These are phyloP conservation scores for Metschnikowia arizonensis DNA, from an alignment of 805 yeast species.

Conservation along the genomic window DNA sequence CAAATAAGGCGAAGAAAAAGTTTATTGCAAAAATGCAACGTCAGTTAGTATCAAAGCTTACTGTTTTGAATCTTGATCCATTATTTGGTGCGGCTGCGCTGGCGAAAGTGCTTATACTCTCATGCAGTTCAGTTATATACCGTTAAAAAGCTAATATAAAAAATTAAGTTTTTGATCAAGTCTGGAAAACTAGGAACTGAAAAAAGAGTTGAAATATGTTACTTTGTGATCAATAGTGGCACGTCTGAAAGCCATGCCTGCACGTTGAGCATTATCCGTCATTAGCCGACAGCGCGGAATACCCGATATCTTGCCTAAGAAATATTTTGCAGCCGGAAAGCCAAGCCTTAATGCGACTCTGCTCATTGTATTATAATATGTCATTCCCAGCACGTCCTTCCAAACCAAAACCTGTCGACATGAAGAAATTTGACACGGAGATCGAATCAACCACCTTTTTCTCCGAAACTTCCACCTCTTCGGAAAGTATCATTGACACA, in stretches of 20 bases:
- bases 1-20: too few relatives aligned
- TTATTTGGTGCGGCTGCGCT: too few relatives aligned
- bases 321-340: conserved; percentile 14
- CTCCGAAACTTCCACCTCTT: neutral
- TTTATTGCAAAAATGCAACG: too few relatives aligned
- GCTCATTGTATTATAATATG: neutral
- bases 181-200: too few relatives aligned
- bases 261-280: conserved; percentile 7
- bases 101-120: too few relatives aligned
- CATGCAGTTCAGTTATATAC: too few relatives aligned
- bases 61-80: too few relatives aligned
- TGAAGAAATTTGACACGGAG: neutral
- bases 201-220: neutral
- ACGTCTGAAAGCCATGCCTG: neutral
- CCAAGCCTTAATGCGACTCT: neutral
- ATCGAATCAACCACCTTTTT: neutral
- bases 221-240: neutral
- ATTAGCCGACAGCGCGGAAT: conserved; percentile 13
- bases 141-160: too few relatives aligned
- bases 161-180: too few relatives aligned
- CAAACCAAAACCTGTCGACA: neutral
- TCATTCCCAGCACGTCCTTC: neutral
- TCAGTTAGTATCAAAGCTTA: too few relatives aligned
- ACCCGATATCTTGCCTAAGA: neutral
- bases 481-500: neutral